These are phyloP conservation scores for Closterium sp. DNA, from an alignment of 139 green algal species.

Conservation along the genomic window DNA sequence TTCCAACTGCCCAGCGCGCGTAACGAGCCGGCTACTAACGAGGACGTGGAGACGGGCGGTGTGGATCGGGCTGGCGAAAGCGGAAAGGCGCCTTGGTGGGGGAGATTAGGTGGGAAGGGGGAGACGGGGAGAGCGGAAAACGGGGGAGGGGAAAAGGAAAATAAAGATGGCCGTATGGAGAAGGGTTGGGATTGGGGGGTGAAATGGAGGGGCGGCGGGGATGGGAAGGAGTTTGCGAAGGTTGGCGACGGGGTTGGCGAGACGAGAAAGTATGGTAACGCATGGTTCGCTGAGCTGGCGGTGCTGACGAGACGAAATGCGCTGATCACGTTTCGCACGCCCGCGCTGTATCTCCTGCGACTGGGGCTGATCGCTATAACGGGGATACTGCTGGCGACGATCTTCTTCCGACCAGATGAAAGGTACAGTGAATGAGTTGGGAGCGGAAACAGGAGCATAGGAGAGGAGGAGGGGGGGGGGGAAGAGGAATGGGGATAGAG, in stretches of 20 bases:
- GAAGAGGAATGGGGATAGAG: too few species aligned
- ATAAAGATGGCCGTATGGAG: too few species aligned
- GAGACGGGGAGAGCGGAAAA: background rate
- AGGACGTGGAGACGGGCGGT: background rate
- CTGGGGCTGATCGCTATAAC: constrained; percentile 42
- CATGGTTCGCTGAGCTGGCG: constrained; percentile 28
- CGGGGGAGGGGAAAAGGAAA: too few species aligned
- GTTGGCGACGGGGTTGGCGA: background rate
- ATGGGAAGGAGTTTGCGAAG: too few species aligned
- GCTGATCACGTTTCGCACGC: constrained; percentile 47
- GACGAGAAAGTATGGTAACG: background rate
- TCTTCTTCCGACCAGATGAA: constrained; percentile 21
- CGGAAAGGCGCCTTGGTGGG: background rate
- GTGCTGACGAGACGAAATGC: constrained; percentile 26
- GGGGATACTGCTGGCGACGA: constrained; percentile 1
- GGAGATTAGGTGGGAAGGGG: background rate
- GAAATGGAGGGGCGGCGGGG: too few species aligned
- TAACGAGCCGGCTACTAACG: background rate
- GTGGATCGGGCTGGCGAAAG: background rate
- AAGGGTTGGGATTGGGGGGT: too few species aligned
- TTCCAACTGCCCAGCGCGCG: background rate
- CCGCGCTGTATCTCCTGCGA: constrained; percentile 45
- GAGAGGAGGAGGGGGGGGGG: background rate
- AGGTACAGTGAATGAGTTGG: background rate
- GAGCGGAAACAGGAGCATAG: background rate